Evolutionary conservation across 106 monocot species (phyloP).

Genomic region (Triglochin maritima): DNA sequence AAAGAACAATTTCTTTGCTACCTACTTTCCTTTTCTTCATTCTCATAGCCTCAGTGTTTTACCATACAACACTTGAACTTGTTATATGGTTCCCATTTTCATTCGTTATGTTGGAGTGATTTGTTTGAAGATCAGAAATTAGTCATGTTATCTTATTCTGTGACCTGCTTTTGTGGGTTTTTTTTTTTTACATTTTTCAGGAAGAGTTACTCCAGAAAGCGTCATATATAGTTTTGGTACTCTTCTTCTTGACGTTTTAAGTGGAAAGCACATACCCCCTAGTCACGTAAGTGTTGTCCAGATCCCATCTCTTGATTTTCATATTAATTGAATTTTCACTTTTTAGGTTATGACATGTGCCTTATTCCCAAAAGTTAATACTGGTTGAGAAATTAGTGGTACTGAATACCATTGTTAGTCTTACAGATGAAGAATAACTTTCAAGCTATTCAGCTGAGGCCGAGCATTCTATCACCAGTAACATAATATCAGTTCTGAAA

Average conservation of each 20-base stretch:
- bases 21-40: background rate
- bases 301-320: background rate
- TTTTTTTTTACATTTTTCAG: constrained; percentile 6
- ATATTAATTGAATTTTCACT: too few species aligned
- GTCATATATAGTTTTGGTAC: constrained; percentile 25
- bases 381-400: too few species aligned
- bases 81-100: too few species aligned
- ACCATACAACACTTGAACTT: too few species aligned
- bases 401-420: too few species aligned
- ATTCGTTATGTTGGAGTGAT: background rate
- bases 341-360: background rate
- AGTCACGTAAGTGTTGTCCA: constrained; percentile 12
- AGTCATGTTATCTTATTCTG: background rate
- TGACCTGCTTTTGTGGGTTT: background rate
- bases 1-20: background rate
- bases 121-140: background rate
- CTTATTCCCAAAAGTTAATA: background rate
- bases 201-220: constrained; percentile 25
- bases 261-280: constrained; percentile 28
- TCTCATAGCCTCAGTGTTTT: background rate
- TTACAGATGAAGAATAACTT: too few species aligned
- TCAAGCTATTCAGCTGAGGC: too few species aligned
- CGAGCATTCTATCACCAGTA: too few species aligned
- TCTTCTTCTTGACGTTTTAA: constrained; percentile 20
- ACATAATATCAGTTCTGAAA: too few species aligned